Evolutionary conservation across 768 basidiomycete species (phyloP).

Genomic region (Rhizopogon vesiculosus): DNA sequence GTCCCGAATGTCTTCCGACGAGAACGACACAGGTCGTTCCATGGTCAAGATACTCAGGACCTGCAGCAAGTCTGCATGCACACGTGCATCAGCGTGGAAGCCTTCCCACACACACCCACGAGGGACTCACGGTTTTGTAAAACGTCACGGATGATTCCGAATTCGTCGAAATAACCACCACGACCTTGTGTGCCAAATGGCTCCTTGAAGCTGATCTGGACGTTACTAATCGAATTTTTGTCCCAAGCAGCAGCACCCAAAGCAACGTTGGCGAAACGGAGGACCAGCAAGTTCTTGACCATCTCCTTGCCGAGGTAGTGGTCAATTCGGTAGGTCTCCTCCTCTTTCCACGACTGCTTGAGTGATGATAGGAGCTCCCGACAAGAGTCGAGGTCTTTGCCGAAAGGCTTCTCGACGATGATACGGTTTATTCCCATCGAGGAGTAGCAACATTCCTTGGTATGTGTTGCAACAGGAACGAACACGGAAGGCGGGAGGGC

Average conservation of each 20-base stretch:
- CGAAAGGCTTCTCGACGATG: slow-evolving; percentile 98
- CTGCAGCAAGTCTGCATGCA: slow-evolving; percentile 77
- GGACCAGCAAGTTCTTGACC: slow-evolving; percentile 97
- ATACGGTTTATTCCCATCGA: slow-evolving; percentile 77
- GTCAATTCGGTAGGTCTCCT: slow-evolving; percentile 98
- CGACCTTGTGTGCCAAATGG: slow-evolving; percentile 99
- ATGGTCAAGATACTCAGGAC: slow-evolving; percentile 93
- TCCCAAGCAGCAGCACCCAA: slow-evolving; percentile 86
- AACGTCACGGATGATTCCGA: slow-evolving; percentile 97
- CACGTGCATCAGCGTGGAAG: slow-evolving; percentile 13
- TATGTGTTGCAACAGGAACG: slow-evolving; percentile 77
- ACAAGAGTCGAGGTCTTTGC: slow-evolving; percentile 87
- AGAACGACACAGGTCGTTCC: slow-evolving; percentile 97
- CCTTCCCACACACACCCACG: slow-evolving; percentile 7
- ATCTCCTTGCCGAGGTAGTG: slow-evolving; percentile 99
- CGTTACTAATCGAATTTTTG: slow-evolving; percentile 92
- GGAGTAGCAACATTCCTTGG: slow-evolving; percentile 79
- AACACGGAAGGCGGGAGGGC: slow-evolving; percentile 98
- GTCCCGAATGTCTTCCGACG: slow-evolving; percentile 95
- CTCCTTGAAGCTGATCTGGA: slow-evolving; percentile 99
- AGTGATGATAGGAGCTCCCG: slow-evolving; percentile 72
- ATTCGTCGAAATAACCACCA: slow-evolving; percentile 99
- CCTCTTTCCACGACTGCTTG: slow-evolving; percentile 88
- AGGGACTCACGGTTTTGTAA: slow-evolving; percentile 89
- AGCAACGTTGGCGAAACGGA: slow-evolving; percentile 93